phyloP scores from a whole-genome alignment of 129 eudicot species.

The Lonicera japonica region DNA sequence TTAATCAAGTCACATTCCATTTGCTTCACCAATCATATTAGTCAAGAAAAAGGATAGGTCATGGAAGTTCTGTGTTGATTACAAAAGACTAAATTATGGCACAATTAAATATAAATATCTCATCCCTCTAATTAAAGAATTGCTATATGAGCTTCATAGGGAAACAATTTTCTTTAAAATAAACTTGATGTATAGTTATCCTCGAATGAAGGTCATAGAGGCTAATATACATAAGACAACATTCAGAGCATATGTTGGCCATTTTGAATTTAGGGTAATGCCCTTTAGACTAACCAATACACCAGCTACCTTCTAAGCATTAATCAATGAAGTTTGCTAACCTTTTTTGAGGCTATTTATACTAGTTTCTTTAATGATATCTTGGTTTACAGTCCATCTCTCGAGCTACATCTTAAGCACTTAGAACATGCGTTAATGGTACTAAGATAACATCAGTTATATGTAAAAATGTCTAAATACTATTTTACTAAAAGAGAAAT shows the following conservation, averaged over 20 bases:
- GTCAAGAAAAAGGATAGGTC: background rate
- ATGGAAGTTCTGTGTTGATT: background rate
- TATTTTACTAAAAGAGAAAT: too few species aligned
- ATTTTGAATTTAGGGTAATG: background rate
- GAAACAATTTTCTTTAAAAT: background rate
- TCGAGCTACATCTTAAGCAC: background rate
- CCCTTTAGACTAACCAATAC: background rate
- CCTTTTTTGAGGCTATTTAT: background rate
- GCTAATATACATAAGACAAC: background rate
- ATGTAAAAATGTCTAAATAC: background rate
- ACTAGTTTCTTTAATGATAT: background rate
- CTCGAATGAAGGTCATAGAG: background rate
- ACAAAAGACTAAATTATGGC: too few species aligned
- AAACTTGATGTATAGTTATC: background rate
- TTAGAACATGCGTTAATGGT: too few species aligned
- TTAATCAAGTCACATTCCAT: background rate
- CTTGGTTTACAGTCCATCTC: background rate
- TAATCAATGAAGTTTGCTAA: too few species aligned
- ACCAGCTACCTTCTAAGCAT: background rate
- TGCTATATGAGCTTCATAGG: background rate
- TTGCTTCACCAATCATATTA: background rate
- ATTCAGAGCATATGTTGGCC: background rate
- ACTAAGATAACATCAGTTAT: too few species aligned
- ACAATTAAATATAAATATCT: background rate
- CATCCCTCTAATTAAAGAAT: background rate